Percentiles rank a stretch among this genome's conserved stretches.
These are phyloP conservation scores for Calonectria pteridis DNA, from an alignment of 2,329 filamentous ascomycete species.

Conservation along the genomic window DNA sequence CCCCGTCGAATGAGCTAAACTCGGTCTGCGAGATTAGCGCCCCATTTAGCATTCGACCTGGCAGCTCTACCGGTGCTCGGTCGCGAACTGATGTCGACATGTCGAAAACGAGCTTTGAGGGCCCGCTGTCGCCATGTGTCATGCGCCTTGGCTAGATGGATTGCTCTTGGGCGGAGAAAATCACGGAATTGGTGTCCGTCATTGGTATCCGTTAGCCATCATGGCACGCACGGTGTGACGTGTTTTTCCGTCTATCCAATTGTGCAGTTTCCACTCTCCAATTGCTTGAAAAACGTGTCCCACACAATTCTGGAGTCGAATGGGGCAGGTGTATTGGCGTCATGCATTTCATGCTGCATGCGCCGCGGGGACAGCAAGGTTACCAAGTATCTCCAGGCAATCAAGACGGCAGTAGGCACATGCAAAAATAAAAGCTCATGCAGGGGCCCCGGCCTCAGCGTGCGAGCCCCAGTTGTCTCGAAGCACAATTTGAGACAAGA, in stretches of 20 bases:
- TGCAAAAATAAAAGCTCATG: neutral
- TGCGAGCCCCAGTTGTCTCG: neutral
- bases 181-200: neutral
- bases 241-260: neutral
- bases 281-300: neutral
- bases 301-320: neutral
- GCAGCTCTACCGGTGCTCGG: neutral
- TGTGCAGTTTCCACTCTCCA: neutral
- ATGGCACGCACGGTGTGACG: neutral
- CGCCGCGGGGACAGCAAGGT: neutral
- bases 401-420: neutral
- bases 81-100: conserved; percentile 10
- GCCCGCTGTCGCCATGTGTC: conserved; percentile 16
- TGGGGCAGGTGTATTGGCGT: neutral
- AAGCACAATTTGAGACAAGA: conserved; percentile 1
- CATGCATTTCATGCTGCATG: neutral
- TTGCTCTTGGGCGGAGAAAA: neutral
- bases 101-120: conserved; percentile 8
- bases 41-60: conserved; percentile 5
- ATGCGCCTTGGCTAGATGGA: neutral
- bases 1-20: conserved; percentile 23
- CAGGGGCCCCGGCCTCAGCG: neutral
- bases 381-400: neutral
- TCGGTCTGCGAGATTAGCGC: neutral
- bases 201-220: neutral